These are phyloP conservation scores for Diaporthe sp. DNA, from an alignment of 2,329 filamentous ascomycete genomes.

Conservation along the genomic window DNA sequence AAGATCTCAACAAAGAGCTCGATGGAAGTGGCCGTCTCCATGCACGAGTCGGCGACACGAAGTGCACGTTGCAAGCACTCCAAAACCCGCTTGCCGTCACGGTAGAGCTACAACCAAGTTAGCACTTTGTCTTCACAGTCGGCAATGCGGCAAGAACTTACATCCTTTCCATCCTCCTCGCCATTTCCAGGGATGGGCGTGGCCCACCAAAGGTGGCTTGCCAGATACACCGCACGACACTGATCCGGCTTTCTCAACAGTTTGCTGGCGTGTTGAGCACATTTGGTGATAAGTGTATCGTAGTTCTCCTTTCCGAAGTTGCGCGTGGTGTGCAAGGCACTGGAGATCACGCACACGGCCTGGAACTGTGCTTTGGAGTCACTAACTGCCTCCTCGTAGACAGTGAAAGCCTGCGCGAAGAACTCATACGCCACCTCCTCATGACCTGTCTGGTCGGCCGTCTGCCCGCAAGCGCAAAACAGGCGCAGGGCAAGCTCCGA, in stretches of 20 bases:
- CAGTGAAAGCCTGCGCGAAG: slow-evolving; percentile 97
- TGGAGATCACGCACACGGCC: slow-evolving; percentile 94
- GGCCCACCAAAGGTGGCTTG: slow-evolving; percentile 98
- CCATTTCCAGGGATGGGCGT: slow-evolving; percentile 83
- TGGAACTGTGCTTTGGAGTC: slow-evolving; percentile 98
- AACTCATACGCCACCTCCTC: slow-evolving; percentile 99
- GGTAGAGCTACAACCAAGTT: slow-evolving; percentile 79
- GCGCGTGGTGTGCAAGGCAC: slow-evolving; percentile 87
- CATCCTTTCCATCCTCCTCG: slow-evolving; percentile 85
- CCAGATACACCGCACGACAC: slow-evolving; percentile 95
- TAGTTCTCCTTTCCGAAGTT: slow-evolving; percentile 98
- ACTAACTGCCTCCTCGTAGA: slow-evolving; percentile 96
- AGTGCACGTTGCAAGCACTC: slow-evolving; percentile 96
- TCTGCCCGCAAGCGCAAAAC: slow-evolving; percentile 92
- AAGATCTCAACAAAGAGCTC: slow-evolving; percentile 99
- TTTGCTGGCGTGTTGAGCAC: slow-evolving; percentile 95
- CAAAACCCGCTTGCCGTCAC: slow-evolving; percentile 95
- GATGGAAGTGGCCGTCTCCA: slow-evolving; percentile 97
- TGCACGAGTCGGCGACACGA: slow-evolving; percentile 96
- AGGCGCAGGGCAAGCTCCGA: slow-evolving; percentile 91
- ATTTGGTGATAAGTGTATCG: slow-evolving; percentile 98
- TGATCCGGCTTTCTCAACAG: slow-evolving; percentile 98
- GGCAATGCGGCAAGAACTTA: slow-evolving; percentile 60
- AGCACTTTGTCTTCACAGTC: not conserved
- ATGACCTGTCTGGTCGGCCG: slow-evolving; percentile 90